These are phyloP conservation scores for Edaphochlamys debaryana DNA, from an alignment of 139 green algal genomes.

Conservation along the genomic window DNA sequence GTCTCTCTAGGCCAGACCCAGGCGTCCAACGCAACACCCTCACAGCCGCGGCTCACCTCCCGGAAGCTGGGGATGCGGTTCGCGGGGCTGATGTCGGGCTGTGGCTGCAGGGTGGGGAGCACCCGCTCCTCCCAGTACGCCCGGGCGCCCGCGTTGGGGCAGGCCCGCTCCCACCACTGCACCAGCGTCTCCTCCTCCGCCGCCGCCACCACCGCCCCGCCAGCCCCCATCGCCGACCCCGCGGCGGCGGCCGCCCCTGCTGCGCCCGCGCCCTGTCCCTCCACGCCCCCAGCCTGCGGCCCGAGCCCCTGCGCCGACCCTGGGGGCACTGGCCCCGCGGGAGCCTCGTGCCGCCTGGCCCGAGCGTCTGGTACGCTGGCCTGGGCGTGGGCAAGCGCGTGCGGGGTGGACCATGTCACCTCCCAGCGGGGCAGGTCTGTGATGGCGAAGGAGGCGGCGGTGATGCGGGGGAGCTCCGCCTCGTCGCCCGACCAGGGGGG, in stretches of 20 bases:
- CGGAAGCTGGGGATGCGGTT: neutral
- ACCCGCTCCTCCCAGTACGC: neutral
- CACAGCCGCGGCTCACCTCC: neutral
- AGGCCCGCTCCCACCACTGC: neutral
- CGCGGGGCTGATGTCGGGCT: neutral
- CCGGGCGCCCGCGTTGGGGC: neutral
- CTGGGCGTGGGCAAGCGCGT: too few relatives aligned
- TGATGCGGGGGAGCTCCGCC: too few relatives aligned
- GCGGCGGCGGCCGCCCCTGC: neutral
- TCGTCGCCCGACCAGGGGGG: conserved; percentile 6
- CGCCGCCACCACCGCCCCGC: neutral
- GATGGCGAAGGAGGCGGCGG: too few relatives aligned
- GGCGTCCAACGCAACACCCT: too few relatives aligned
- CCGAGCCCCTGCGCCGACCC: too few relatives aligned
- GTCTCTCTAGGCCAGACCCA: too few relatives aligned
- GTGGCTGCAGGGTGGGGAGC: neutral
- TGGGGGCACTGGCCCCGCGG: too few relatives aligned
- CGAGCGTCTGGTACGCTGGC: too few relatives aligned
- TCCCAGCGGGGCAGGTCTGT: conserved; percentile 6
- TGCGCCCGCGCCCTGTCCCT: neutral
- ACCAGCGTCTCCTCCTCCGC: neutral
- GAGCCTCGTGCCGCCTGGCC: too few relatives aligned
- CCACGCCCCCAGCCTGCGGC: too few relatives aligned
- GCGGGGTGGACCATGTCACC: neutral
- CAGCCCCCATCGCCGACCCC: neutral